A percentile compares a stretch with the other conserved stretches of the same genome.
Evolutionary conservation across 495 filamentous ascomycete genomes (phyloP).

Genomic region (Aspergillus indologenus): DNA sequence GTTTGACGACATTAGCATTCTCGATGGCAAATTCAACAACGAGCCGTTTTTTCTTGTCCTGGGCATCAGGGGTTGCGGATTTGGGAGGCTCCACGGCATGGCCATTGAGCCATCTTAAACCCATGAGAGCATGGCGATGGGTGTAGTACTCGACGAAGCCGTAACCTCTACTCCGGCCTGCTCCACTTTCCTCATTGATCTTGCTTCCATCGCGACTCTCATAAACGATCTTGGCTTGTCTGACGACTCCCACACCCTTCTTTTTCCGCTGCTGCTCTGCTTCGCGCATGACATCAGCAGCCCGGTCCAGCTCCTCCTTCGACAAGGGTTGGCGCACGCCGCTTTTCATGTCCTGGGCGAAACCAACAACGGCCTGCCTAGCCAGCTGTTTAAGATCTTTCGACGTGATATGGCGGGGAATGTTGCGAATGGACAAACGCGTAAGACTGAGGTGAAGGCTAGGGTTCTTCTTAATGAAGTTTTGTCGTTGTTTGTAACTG

Average conservation of each 20-base stretch:
- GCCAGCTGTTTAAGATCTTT: constrained; percentile 92
- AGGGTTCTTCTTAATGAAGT: constrained; percentile 85
- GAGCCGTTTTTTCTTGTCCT: constrained; percentile 69
- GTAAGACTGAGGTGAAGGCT: constrained; percentile 86
- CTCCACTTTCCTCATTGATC: constrained; percentile 66
- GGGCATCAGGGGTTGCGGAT: constrained; percentile 35
- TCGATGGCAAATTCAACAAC: constrained; percentile 99
- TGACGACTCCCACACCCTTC: constrained; percentile 90
- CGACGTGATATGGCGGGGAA: constrained; percentile 77
- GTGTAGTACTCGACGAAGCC: constrained; percentile 97
- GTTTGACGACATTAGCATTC: constrained; percentile 86
- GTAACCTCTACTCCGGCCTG: constrained; percentile 84
- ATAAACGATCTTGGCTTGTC: constrained; percentile 91
- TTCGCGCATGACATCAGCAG: constrained; percentile 71
- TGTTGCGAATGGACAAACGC: constrained; percentile 89
- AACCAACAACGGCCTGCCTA: constrained; percentile 84
- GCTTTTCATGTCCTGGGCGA: constrained; percentile 82
- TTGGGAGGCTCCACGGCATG: constrained; percentile 55
- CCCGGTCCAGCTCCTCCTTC: constrained; percentile 78
- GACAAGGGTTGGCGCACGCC: constrained; percentile 71
- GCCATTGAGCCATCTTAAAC: constrained; percentile 88
- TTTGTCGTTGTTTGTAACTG: constrained; percentile 82
- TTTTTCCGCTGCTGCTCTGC: constrained; percentile 72
- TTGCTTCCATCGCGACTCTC: constrained; percentile 81
- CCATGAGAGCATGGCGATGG: constrained; percentile 94